A percentile compares a stretch with the other conserved stretches of the same genome.
phyloP scores from a whole-genome alignment of 2,329 filamentous ascomycete genomes.

The Verticillium nonalfalfae region DNA sequence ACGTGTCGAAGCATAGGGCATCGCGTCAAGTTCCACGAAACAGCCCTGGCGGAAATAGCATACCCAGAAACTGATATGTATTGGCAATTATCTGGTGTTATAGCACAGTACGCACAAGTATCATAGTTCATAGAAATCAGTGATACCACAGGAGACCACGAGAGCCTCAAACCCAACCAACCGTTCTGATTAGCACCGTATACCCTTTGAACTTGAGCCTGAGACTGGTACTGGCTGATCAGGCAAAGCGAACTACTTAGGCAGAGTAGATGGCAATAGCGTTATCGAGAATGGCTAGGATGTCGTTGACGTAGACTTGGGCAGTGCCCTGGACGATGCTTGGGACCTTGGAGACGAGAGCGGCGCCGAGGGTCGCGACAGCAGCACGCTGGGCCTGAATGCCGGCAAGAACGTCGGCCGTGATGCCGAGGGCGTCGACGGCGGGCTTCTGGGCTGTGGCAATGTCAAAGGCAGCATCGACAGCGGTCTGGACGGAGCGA shows the following conservation, averaged over 20 bases:
- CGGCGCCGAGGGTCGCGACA: neutral
- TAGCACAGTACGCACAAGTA: no score
- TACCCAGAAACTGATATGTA: no score
- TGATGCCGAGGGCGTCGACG: constrained; percentile 1
- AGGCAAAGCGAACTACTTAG: neutral
- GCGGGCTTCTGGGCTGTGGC: neutral
- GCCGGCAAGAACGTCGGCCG: neutral
- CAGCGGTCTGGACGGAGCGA: neutral
- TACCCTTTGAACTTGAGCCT: neutral
- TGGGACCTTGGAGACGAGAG: constrained; percentile 1
- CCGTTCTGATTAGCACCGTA: no score
- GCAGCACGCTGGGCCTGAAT: neutral
- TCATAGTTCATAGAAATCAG: no score
- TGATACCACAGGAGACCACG: no score
- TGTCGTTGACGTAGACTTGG: neutral
- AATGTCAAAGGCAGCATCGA: neutral
- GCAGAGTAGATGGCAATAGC: constrained; percentile 1
- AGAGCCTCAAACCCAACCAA: no score
- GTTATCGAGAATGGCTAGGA: neutral
- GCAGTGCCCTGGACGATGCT: neutral
- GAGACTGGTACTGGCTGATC: neutral
- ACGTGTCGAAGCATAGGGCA: no score
- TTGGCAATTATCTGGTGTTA: no score
- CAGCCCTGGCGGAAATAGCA: no score
- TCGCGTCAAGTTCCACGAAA: no score